These are phyloP conservation scores for Ustilago vetiveriae DNA, from an alignment of 1,284 basidiomycete species.

Conservation along the genomic window DNA sequence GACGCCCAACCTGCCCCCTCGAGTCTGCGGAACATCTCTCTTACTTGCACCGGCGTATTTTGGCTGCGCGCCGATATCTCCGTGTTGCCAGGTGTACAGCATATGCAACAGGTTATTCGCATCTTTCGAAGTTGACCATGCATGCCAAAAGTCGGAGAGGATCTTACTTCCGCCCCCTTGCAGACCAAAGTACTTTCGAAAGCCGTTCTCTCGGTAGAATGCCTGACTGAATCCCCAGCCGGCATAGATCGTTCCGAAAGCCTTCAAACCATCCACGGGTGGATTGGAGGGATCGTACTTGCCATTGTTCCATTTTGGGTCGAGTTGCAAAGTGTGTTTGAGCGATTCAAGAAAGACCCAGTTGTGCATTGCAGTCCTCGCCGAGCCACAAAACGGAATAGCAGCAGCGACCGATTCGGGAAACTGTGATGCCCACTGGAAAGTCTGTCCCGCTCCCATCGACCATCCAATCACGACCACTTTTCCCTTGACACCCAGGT, in stretches of 20 bases:
- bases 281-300: constrained; percentile 25
- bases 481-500: constrained; percentile 31
- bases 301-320: constrained; percentile 25
- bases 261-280: constrained; percentile 43
- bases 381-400: constrained; percentile 54
- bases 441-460: constrained; percentile 51
- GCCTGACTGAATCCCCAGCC: constrained; percentile 55
- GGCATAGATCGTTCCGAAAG: constrained; percentile 52
- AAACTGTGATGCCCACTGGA: constrained; percentile 52
- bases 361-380: constrained; percentile 48
- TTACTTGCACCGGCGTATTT: constrained; percentile 35
- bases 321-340: constrained; percentile 23
- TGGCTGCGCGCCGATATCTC: constrained; percentile 42
- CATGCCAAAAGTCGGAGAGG: constrained; percentile 38
- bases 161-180: constrained; percentile 11
- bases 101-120: constrained; percentile 51
- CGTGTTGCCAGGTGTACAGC: constrained; percentile 46
- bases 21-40: constrained; percentile 9
- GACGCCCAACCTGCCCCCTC: constrained; percentile 19
- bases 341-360: constrained; percentile 51
- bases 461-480: constrained; percentile 42
- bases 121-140: constrained; percentile 35
- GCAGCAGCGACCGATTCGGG: constrained; percentile 38
- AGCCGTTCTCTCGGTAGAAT: constrained; percentile 46
- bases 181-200: constrained; percentile 38